Conservation (phyloP, 192 early-diverging fungal genomes). For the Paraglomus brasilianum region DNA sequence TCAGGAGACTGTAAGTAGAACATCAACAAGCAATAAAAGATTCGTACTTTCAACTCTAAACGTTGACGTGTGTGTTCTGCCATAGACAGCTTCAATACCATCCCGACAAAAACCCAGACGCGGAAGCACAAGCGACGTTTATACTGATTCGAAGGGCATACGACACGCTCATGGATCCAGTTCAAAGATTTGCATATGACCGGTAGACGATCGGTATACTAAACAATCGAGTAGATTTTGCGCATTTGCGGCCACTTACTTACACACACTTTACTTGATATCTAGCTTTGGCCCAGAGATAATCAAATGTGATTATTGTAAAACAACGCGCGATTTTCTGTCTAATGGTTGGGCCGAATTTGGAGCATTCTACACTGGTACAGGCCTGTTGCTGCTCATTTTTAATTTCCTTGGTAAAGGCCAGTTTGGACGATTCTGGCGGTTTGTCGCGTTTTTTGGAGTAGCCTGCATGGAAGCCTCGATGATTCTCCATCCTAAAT, state of each 20-base stretch:
- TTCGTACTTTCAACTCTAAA: neutral
- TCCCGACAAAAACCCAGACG: slow-evolving; percentile 30
- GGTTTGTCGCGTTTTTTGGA: slow-evolving; percentile 44
- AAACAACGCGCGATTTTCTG: slow-evolving; percentile 36
- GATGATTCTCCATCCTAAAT: slow-evolving; percentile 39
- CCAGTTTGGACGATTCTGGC: slow-evolving; percentile 50
- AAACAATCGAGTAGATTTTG: neutral
- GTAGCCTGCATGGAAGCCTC: slow-evolving; percentile 45
- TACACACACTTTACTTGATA: neutral
- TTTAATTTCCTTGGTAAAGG: slow-evolving; percentile 49
- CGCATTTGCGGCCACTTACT: neutral
- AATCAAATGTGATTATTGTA: slow-evolving; percentile 34
- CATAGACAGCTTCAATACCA: slow-evolving; percentile 26
- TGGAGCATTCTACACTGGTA: slow-evolving; percentile 41
- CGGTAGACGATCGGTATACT: slow-evolving; percentile 5
- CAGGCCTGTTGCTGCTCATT: slow-evolving; percentile 40
- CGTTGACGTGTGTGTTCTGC: neutral
- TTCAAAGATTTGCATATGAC: slow-evolving; percentile 39
- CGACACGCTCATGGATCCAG: slow-evolving; percentile 40
- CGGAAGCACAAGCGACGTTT: slow-evolving; percentile 22
- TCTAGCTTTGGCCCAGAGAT: slow-evolving; percentile 39
- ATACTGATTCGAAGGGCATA: slow-evolving; percentile 39
- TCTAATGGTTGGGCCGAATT: slow-evolving; percentile 26
- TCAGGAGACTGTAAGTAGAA: slow-evolving; percentile 39
- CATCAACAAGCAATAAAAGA: slow-evolving; percentile 26